A percentile compares a stretch with the other conserved stretches of the same genome.
phyloP scores from a whole-genome alignment of 2,329 filamentous ascomycete species.

The Aspergillus hiratsukae region DNA sequence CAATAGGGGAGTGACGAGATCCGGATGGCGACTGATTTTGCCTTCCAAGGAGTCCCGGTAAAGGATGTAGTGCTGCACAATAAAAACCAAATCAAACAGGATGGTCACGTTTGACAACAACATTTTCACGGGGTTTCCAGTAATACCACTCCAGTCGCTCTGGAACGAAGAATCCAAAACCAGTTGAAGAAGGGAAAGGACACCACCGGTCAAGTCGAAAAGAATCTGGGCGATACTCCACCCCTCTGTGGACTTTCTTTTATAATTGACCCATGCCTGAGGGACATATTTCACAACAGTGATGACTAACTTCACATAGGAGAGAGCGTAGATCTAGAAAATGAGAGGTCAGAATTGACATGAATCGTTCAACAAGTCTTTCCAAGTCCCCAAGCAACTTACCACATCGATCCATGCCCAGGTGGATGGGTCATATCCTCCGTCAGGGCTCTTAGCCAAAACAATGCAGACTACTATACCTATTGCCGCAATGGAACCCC shows the following conservation, averaged over 20 bases:
- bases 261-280: conserved; percentile 77
- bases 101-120: conserved; percentile 80
- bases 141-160: conserved; percentile 83
- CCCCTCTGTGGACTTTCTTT: conserved; percentile 76
- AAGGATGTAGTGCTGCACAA: conserved; percentile 80
- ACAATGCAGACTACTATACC: conserved; percentile 40
- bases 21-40: conserved; percentile 15
- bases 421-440: conserved; percentile 42
- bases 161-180: conserved; percentile 79
- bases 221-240: conserved; percentile 85
- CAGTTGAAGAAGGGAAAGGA: conserved; percentile 77
- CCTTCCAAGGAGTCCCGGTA: conserved; percentile 48
- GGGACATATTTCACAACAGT: conserved; percentile 92
- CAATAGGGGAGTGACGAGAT: conserved; percentile 28
- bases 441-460: conserved; percentile 34
- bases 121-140: conserved; percentile 88
- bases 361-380: neutral
- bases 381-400: conserved; percentile 17
- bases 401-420: conserved; percentile 66
- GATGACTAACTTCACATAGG: conserved; percentile 83
- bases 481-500: conserved; percentile 57
- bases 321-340: conserved; percentile 60
- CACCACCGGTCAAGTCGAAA: conserved; percentile 74
- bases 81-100: conserved; percentile 80
- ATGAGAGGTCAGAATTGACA: neutral